Base-by-base conservation (phyloP, 2,329 filamentous ascomycete genomes). In the Fusarium circinatum region DNA sequence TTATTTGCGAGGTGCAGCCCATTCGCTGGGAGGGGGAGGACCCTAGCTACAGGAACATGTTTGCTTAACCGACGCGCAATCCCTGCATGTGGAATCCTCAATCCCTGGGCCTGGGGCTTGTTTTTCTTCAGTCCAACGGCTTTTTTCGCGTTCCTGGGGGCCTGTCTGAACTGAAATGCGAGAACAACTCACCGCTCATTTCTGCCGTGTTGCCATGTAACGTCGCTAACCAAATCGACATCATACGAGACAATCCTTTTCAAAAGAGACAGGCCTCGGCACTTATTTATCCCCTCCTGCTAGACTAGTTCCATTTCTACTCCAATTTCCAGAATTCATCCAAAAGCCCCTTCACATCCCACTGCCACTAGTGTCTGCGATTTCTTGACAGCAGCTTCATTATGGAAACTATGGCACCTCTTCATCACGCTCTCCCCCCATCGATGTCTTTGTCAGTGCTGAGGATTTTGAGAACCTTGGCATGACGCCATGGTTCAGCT, bases 401-500 rank as follows among this genome's bases (percentile, higher is more conserved):
- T n/a, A 74, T 74, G 71, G 68, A 74, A 57, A 65, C 63, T 13
- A 74, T 74, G 71, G 36, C 71, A 30, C 63, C 57, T 26, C n/a
- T 74, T 32, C n/a, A 64, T 12, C 38, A 65, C 9, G 60, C 67
- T 4, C 39, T 74, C 8, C 56, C 63, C 20, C 60, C 22, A 38
- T 74, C 11, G 24, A 75, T 2, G 38, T 75, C 28, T 59, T 26
- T 6, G 4, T 75, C 13, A 55, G 8, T 12, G 44, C 54, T 36
- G 62, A 72, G 28, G 54, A 75, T 15, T 34, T 63, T 14, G 65
- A 75, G 24, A 57, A 64, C 24, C 28, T 75, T 18, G 72, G 72
- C 39, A 59, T 75, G 65, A 73, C 64, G 30, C 73, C 73, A 24
- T 75, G 71, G 71, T 75, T 75, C 52, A 75, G 68, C 18, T 75